Conservation (phyloP, 2,329 filamentous ascomycete species). For the Magnaporthales sp. region DNA sequence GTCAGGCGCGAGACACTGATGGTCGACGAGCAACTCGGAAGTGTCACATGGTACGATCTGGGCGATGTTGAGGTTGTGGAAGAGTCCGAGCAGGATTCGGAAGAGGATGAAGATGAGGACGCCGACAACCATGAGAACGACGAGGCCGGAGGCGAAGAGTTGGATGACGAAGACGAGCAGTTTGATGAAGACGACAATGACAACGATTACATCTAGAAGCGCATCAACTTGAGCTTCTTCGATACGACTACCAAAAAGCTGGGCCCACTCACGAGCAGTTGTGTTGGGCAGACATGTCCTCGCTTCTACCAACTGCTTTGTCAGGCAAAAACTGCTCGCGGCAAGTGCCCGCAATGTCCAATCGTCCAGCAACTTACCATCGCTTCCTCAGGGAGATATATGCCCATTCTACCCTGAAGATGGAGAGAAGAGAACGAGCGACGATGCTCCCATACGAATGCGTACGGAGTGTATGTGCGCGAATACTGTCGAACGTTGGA, state of each 20-base stretch:
- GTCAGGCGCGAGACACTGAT: neutral
- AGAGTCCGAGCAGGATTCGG: neutral
- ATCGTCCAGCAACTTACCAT: neutral
- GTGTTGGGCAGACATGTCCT: neutral
- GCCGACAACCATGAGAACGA: neutral
- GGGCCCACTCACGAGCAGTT: neutral
- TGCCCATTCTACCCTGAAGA: neutral
- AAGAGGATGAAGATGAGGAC: neutral
- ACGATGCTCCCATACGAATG: neutral
- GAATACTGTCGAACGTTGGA: neutral
- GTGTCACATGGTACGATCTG: neutral
- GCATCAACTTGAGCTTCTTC: neutral
- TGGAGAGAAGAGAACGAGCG: neutral
- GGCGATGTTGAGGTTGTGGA: neutral
- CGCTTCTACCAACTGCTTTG: neutral
- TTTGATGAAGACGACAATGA: neutral
- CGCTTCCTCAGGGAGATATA: neutral
- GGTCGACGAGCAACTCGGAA: neutral
- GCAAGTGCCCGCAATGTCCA: neutral
- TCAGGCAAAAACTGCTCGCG: neutral
- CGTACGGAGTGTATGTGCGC: neutral
- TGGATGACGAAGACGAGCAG: neutral
- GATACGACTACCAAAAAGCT: neutral
- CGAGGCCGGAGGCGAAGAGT: neutral
- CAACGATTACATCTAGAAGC: neutral